Conservation (phyloP, 2,329 filamentous ascomycete species). For the Colletotrichum brevisporum region DNA sequence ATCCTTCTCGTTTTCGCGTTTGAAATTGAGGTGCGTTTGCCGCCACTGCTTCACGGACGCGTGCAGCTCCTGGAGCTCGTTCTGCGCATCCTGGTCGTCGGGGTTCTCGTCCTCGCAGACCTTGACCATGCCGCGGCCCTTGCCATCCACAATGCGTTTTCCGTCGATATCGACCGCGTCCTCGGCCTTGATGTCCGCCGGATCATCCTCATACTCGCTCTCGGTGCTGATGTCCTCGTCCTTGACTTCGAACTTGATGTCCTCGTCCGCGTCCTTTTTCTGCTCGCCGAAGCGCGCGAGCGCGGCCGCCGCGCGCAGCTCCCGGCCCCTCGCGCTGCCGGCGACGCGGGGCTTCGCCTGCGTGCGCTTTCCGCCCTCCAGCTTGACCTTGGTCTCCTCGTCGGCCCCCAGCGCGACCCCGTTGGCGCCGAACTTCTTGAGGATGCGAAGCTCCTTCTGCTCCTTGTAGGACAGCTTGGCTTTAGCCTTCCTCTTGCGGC, state of each 20-base stretch:
- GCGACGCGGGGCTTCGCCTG: constrained; percentile 81
- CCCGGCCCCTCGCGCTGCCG: constrained; percentile 79
- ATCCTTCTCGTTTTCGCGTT: constrained; percentile 16
- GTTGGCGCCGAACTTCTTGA: constrained; percentile 82
- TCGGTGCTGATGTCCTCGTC: constrained; percentile 52
- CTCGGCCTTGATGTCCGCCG: constrained; percentile 57
- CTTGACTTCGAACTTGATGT: constrained; percentile 48
- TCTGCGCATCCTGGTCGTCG: constrained; percentile 69
- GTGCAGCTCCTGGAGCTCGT: constrained; percentile 78
- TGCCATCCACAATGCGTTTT: constrained; percentile 73
- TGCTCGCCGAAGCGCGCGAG: constrained; percentile 78
- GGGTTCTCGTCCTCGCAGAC: constrained; percentile 79
- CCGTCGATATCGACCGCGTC: constrained; percentile 77
- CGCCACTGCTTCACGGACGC: constrained; percentile 50
- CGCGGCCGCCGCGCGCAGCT: constrained; percentile 82
- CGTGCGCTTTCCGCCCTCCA: constrained; percentile 76
- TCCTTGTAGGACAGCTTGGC: constrained; percentile 76
- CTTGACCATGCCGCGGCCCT: constrained; percentile 78
- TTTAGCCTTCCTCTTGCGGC: constrained; percentile 68
- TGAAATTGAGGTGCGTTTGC: constrained; percentile 36
- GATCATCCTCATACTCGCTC: constrained; percentile 64
- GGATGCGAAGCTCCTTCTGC: constrained; percentile 78
- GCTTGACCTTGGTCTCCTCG: constrained; percentile 72
- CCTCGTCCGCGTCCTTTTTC: constrained; percentile 64
- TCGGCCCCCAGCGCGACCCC: constrained; percentile 80